phyloP scores from a whole-genome alignment of 495 filamentous ascomycete species.

The Aspergillus avenaceus region DNA sequence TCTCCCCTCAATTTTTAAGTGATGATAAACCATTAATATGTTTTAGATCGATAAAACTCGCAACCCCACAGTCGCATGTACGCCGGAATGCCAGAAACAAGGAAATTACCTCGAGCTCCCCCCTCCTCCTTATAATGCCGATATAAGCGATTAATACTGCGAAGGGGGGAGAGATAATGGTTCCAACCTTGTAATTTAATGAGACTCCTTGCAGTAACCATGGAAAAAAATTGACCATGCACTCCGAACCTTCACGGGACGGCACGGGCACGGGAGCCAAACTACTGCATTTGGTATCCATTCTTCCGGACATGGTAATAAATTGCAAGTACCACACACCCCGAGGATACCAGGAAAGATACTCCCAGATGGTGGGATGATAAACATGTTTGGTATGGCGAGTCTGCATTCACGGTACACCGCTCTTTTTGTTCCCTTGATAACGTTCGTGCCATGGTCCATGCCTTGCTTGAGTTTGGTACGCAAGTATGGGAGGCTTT shows the following conservation, averaged over 20 bases:
- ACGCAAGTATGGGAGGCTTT: background rate
- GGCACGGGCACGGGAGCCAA: constrained; percentile 31
- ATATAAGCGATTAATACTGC: background rate
- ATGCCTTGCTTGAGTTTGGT: background rate
- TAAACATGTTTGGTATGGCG: background rate
- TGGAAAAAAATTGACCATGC: constrained; percentile 35
- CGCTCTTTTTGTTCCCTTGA: background rate
- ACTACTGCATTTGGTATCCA: constrained; percentile 5
- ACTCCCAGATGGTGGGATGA: background rate
- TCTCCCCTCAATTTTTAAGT: too few relatives aligned
- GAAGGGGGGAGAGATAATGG: too few relatives aligned
- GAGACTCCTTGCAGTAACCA: constrained; percentile 34
- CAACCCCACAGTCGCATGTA: background rate
- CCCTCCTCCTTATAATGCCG: background rate
- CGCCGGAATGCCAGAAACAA: background rate
- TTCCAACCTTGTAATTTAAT: background rate
- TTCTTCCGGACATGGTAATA: background rate
- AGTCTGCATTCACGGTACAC: background rate
- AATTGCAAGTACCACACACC: too few relatives aligned
- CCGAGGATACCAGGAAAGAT: too few relatives aligned
- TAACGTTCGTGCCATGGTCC: background rate
- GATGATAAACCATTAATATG: too few relatives aligned
- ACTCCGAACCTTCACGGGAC: constrained; percentile 48
- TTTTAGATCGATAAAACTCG: background rate
- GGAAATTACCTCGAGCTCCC: too few relatives aligned